These are phyloP conservation scores for Dioscorea zingiberensis DNA, from an alignment of 106 monocot species.

Conservation along the genomic window DNA sequence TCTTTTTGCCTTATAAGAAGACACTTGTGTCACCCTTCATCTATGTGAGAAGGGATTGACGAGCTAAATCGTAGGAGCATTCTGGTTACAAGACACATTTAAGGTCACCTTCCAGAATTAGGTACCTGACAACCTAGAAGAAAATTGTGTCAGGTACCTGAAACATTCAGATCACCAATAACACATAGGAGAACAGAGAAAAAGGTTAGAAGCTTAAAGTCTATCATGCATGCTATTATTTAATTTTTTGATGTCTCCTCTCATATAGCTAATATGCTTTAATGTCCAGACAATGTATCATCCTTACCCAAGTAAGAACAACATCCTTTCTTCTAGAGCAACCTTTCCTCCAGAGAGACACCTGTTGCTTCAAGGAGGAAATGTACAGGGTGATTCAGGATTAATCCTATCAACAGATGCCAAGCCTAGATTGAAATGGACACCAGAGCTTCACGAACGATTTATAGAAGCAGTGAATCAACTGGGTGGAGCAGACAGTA, in stretches of 20 bases:
- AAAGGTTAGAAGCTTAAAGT: no score
- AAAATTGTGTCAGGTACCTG: no score
- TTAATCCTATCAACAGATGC: slow-evolving; percentile 80
- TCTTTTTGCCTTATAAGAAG: slow-evolving; percentile 19
- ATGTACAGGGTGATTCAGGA: slow-evolving; percentile 40
- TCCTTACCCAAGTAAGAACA: slow-evolving; percentile 24
- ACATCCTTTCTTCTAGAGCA: slow-evolving; percentile 38
- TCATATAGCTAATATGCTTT: no score
- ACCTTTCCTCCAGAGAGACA: slow-evolving; percentile 41
- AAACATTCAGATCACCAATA: no score
- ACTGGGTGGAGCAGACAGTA: slow-evolving; percentile 76
- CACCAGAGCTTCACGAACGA: slow-evolving; percentile 56
- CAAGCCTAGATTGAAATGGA: slow-evolving; percentile 69
- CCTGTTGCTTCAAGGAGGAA: slow-evolving; percentile 34
- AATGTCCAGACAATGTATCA: slow-evolving; percentile 30
- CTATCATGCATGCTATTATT: no score
- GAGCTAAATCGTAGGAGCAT: not conserved
- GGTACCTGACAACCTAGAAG: no score
- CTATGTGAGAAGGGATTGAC: not conserved
- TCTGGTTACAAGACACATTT: no score
- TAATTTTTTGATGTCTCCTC: no score
- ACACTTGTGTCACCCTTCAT: not conserved
- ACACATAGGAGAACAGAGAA: no score
- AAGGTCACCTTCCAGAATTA: no score
- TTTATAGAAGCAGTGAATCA: slow-evolving; percentile 71